Evolutionary conservation across 345 rosid genomes (phyloP), one percentile per base, ranked within the genome.

Genomic region (Trapa incisa): DNA sequence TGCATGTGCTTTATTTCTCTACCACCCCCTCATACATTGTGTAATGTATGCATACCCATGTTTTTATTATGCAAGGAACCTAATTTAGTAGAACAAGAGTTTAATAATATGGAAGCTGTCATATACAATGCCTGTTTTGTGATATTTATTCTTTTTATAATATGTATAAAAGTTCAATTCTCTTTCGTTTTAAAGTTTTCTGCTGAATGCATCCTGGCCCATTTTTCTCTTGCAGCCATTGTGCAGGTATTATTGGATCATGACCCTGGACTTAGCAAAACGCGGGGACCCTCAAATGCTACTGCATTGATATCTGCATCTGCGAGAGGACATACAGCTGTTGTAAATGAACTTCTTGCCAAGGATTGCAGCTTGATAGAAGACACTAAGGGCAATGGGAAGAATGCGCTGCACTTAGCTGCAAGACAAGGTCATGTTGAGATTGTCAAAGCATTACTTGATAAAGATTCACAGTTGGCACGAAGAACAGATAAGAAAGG

Each of bases 171-270:
- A 7, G 32, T 2, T 35, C 33, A 8, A 12, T 2, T 11, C 15
- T 16, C 37, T 11, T 58, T 58, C 9, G 16, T 1, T 35, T 4
- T 1, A 32, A 58, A 58, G 3, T 3, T 8, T 57, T 32, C 16
- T 35, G 12, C 37, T 58, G 63, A 58, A 39, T 64, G 64, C 68
- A 52, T 39, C n/a, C 43, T 36, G 53, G 64, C 58, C n/a, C 53
- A 43, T 42, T 56, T 67, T 69, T 73, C 76, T 72, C 56, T 77
- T 76, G 81, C 87, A 94, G 76, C 83, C 70, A 89, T 91, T 72
- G 99, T 72, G 38, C 71, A 67, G 65, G 75, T 72, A 8, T 64
- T 72, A 42, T 38, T 72, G 53, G 75, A 72, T 14, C 61, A 67
- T 61, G 70, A 72, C 39, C 64, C 71, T 47, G 71, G 71, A 32